Evolutionary conservation across 192 early-diverging fungal species (phyloP), one percentile per base, ranked within the genome.

Genomic region (Helicostylum pulchrum): DNA sequence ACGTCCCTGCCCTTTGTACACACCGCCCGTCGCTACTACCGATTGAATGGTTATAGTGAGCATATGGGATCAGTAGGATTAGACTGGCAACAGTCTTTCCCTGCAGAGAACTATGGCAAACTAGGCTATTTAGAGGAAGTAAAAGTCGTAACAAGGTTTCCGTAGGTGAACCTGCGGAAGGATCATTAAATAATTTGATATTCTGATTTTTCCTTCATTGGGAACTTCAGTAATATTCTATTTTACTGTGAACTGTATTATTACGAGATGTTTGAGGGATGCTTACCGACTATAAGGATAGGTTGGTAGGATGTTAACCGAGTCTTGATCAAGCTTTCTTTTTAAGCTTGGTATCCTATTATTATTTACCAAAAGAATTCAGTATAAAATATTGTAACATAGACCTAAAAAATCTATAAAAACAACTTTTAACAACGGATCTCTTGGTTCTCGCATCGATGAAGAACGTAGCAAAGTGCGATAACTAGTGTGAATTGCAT

Each of bases 81-180:
- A 62, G 71, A 75, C 80, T 76, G 77, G 73, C 72, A 84, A 82
- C 68, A 79, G 70, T 69, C 64, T 65, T 19, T 21, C 52, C 49
- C 47, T 69, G 60, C 60, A 65, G 79, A 84, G 79, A 90, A 88
- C 76, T 82, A 76, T 77, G 83, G 73, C 85, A 87, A 90, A 88
- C 88, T 90, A 86, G 87, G 80, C 83, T 84, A 86, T 88, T 90
- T 86, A 90, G 86, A 90, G 88, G 87, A 90, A 90, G 86, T 90
- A 90, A 84, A 87, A 90, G 86, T 89, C 80, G 85, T 88, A 85
- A 87, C 83, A 89, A 87, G 85, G 84, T 87, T 81, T 82, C 83
- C 77, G 79, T 88, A 83, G 79, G 83, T 90, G 85, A 87, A 88
- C 81, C 84, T 87, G 84, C 79, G 80, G 79, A 81, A 80, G 79